These are phyloP conservation scores for Skeletonema costatum DNA, from an alignment of 108 stramenopile species.

Conservation along the genomic window DNA sequence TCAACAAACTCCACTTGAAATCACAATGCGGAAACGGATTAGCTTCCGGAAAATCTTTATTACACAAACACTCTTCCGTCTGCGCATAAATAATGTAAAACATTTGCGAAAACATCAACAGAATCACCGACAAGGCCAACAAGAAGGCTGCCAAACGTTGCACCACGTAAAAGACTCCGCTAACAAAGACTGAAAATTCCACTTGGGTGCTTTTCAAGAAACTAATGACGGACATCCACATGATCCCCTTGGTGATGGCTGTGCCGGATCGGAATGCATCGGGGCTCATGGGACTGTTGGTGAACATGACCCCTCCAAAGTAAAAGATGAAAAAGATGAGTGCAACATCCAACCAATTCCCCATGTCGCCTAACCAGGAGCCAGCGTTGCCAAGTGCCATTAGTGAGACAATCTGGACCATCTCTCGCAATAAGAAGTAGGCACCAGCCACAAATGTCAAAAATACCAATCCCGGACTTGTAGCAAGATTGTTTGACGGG, in stretches of 20 bases:
- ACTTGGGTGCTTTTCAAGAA: slow-evolving; percentile 82
- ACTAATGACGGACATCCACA: slow-evolving; percentile 81
- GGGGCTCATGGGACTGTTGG: slow-evolving; percentile 6
- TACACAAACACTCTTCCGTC: slow-evolving; percentile 43
- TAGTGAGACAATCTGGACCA: slow-evolving; percentile 54
- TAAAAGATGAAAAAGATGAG: slow-evolving; percentile 76
- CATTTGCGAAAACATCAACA: slow-evolving; percentile 89
- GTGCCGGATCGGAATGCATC: slow-evolving; percentile 67
- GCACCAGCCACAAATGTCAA: slow-evolving; percentile 28
- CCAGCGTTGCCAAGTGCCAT: slow-evolving; percentile 53
- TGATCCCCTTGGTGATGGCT: slow-evolving; percentile 75
- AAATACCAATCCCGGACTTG: not conserved
- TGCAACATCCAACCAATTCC: slow-evolving; percentile 79
- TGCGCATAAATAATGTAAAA: slow-evolving; percentile 79
- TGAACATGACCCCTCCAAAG: slow-evolving; percentile 68
- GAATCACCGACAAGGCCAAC: slow-evolving; percentile 72
- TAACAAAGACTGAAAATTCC: slow-evolving; percentile 86
- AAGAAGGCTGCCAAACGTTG: slow-evolving; percentile 78
- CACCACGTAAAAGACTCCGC: slow-evolving; percentile 81
- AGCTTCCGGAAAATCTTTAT: slow-evolving; percentile 2
- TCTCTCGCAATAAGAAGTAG: slow-evolving; percentile 47
- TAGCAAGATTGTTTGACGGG: not conserved
- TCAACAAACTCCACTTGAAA: slow-evolving; percentile 61
- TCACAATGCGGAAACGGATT: slow-evolving; percentile 53
- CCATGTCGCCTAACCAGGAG: slow-evolving; percentile 61